Base-by-base conservation (phyloP, 2,329 filamentous ascomycete genomes). In the Microthyrium microscopicum region DNA sequence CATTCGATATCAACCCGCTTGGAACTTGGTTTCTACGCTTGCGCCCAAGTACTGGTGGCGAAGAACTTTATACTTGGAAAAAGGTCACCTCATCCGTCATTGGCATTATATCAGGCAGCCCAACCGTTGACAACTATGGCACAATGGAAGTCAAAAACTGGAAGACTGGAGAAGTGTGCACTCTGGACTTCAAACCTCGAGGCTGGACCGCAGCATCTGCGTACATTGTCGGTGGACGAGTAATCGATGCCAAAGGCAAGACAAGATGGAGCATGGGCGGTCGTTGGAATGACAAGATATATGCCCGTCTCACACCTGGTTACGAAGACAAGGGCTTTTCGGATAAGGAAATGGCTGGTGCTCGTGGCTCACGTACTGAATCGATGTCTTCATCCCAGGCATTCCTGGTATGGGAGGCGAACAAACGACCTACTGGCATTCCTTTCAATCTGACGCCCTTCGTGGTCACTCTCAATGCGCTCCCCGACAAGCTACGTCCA, bases 361-460 rank as follows among this genome's bases (percentile, higher is more conserved):
- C n/a, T n/a, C n/a, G n/a, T n/a, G n/a, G n/a, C n/a, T n/a, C n/a
- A n/a, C 17, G 18, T 8, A 20, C 16, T 9, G 26, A 20, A 5
- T 19, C 12, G 6, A 29, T 33, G 9, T 28, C 19, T 5, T 34
- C 33, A 6, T 34, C 62, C 46, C 72, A 82, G 49, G 85, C 83
- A 0, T 85, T 92, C 59, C 61, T 94, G 19, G 78, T 98, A 36
- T 98, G 89, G 89, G 75, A 95, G 61, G 80, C 80, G 18, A 76
- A 94, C 53, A 57, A 68, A 22, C 73, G 87, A 5, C 84, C 89
- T 1, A 61, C 69, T 9, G 81, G 79, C 20, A 87, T 94, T 36
- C 89, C 89, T 0, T 98, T 98, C 66, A 98, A 95, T 56, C 66
- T 98, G 38, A 98, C 89, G 0, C 87, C 89, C 0, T 95, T 98